A percentile compares a stretch with the other conserved stretches of the same genome.
phyloP scores from a whole-genome alignment of 768 basidiomycete species.

The Leccinellum luteum region DNA sequence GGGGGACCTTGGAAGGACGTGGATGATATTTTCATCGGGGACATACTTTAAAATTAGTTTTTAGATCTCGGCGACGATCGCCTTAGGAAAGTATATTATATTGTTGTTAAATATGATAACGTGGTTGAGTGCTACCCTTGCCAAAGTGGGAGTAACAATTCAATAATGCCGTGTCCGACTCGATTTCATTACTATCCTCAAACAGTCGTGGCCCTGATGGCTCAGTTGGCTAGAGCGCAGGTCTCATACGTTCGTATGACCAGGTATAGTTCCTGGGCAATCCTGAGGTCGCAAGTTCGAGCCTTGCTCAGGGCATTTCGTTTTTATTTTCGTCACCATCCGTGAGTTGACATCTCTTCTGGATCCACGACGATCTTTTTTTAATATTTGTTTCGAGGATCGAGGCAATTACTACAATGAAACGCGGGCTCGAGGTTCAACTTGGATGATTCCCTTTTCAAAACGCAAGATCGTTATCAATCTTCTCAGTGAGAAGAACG shows the following conservation, averaged over 20 bases:
- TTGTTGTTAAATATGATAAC: not conserved
- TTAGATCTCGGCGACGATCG: not conserved
- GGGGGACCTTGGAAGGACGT: constrained; percentile 60
- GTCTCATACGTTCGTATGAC: constrained; percentile 46
- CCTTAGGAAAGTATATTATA: not conserved
- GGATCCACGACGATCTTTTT: no score
- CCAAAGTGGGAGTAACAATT: no score
- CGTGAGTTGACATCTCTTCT: not conserved
- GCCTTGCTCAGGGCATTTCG: constrained; percentile 48
- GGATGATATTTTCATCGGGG: constrained; percentile 79
- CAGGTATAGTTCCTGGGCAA: constrained; percentile 29
- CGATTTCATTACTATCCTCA: no score
- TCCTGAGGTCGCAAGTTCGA: constrained; percentile 65
- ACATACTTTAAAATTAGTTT: constrained; percentile 19
- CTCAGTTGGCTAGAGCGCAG: constrained; percentile 57
- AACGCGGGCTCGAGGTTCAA: not conserved
- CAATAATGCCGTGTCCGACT: no score
- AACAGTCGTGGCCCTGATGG: constrained; percentile 38
- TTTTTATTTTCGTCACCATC: constrained; percentile 6
- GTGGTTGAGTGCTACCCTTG: not conserved
- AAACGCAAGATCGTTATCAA: not conserved
- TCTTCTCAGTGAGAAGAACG: not conserved
- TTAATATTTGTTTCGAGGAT: not conserved
- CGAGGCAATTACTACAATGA: not conserved
- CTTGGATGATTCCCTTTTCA: not conserved